Evolutionary conservation across 78 protist genomes (phyloP).

Genomic region (Chrysochromulina tobinii): DNA sequence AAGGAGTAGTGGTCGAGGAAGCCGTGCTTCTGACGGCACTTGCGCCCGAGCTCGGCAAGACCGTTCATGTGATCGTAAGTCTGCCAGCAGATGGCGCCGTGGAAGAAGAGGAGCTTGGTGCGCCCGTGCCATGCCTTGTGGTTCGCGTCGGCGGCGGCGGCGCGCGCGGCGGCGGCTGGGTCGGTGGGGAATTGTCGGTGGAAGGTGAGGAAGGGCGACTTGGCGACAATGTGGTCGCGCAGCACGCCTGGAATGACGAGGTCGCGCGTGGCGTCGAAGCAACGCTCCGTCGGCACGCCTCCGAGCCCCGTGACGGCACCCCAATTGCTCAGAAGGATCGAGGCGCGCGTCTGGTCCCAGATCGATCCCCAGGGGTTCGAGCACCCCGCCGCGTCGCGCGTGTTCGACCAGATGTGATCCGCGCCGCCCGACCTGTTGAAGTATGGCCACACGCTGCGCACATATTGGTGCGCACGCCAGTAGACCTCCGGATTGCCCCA

Average conservation of each 20-base stretch:
- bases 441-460: neutral
- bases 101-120: neutral
- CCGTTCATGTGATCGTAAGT: neutral
- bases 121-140: neutral
- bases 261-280: neutral
- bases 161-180: neutral
- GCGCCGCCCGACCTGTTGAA: neutral
- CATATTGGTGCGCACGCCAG: neutral
- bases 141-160: neutral
- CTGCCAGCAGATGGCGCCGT: neutral
- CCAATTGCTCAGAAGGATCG: neutral
- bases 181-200: neutral
- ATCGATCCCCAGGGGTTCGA: neutral
- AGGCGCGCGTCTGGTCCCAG: neutral
- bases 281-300: neutral
- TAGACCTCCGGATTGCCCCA: conserved; percentile 14
- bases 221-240: neutral
- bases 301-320: neutral
- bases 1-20: neutral
- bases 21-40: neutral
- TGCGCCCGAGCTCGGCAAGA: neutral
- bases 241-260: neutral
- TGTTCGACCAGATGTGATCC: neutral
- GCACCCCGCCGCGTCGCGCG: conserved; percentile 27
- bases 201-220: neutral